Percentiles rank a stretch among this genome's conserved stretches.
These are phyloP conservation scores for Russula sp. DNA, from an alignment of 768 basidiomycete genomes.

Conservation along the genomic window DNA sequence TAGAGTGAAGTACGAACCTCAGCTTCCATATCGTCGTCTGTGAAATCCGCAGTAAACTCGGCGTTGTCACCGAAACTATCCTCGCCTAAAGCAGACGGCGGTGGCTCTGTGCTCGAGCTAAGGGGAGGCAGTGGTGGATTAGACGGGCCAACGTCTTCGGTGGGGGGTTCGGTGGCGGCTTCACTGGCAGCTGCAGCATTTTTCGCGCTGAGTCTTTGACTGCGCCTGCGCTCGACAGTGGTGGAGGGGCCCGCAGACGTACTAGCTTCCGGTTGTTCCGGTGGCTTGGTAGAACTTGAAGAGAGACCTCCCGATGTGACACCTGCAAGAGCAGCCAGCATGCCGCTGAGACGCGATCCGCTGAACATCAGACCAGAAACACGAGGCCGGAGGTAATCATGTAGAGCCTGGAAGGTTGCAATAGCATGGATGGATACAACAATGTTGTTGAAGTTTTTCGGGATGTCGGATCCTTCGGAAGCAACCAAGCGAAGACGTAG, in stretches of 20 bases:
- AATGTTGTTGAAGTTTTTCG: constrained; percentile 82
- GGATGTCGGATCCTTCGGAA: constrained; percentile 84
- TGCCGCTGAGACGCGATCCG: constrained; percentile 70
- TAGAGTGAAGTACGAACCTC: constrained; percentile 45
- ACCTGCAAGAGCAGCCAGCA: constrained; percentile 84
- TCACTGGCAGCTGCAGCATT: constrained; percentile 37
- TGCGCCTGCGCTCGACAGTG: constrained; percentile 61
- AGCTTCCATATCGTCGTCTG: constrained; percentile 83
- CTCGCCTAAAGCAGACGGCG: constrained; percentile 40
- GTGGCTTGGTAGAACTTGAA: constrained; percentile 13
- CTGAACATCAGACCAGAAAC: constrained; percentile 68
- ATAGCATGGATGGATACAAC: constrained; percentile 98
- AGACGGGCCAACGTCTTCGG: constrained; percentile 25
- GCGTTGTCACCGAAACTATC: constrained; percentile 54
- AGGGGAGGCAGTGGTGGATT: constrained; percentile 16
- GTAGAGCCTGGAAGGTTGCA: constrained; percentile 94
- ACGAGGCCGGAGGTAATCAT: constrained; percentile 92
- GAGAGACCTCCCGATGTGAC: constrained; percentile 40
- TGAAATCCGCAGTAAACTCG: constrained; percentile 69
- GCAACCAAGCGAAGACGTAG: constrained; percentile 87
- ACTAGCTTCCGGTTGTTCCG: constrained; percentile 30
- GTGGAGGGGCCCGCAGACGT: constrained; percentile 27
- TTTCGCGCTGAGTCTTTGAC: constrained; percentile 79
- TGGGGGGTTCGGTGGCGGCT: constrained; percentile 25
- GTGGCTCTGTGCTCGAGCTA: constrained; percentile 32